Evolutionary conservation across 2,329 filamentous ascomycete species (phyloP).

Genomic region (Dactylonectria estremocensis): DNA sequence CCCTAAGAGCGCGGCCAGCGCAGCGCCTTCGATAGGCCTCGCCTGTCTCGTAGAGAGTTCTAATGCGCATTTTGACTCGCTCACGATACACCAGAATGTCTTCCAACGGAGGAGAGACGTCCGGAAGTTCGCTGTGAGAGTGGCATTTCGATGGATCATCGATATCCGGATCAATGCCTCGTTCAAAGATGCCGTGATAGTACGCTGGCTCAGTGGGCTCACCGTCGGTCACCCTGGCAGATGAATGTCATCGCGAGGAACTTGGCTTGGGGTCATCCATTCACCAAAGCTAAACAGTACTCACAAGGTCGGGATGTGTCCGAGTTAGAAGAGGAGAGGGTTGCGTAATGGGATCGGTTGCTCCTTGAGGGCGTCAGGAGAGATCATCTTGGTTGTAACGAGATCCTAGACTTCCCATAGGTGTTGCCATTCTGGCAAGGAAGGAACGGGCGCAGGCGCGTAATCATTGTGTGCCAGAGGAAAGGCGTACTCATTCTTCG

Average conservation of each 20-base stretch:
- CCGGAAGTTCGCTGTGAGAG: constrained; percentile 36
- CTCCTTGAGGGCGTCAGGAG: constrained; percentile 28
- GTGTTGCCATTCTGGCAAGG: constrained; percentile 34
- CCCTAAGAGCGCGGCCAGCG: constrained; percentile 33
- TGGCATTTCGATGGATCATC: constrained; percentile 35
- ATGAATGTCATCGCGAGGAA: background rate
- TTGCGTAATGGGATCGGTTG: constrained; percentile 36
- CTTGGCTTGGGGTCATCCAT: background rate
- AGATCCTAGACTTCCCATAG: constrained; percentile 39
- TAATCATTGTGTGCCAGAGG: constrained; percentile 23
- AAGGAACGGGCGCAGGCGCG: constrained; percentile 31
- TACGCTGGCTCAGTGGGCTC: constrained; percentile 4
- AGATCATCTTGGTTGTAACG: constrained; percentile 31
- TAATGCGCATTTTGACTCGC: constrained; percentile 15
- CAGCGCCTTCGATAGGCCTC: constrained; percentile 17
- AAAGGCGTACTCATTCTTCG: constrained; percentile 60
- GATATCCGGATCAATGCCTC: constrained; percentile 25
- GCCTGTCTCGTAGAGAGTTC: background rate
- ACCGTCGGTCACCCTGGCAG: background rate
- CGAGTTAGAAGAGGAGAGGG: constrained; percentile 32
- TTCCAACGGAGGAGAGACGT: constrained; percentile 21
- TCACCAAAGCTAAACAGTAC: background rate
- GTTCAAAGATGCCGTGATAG: constrained; percentile 12
- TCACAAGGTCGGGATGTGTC: constrained; percentile 39
- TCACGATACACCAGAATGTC: constrained; percentile 32